Conservation (phyloP, 2,329 filamentous ascomycete species). For the Fusarium proliferatum region DNA sequence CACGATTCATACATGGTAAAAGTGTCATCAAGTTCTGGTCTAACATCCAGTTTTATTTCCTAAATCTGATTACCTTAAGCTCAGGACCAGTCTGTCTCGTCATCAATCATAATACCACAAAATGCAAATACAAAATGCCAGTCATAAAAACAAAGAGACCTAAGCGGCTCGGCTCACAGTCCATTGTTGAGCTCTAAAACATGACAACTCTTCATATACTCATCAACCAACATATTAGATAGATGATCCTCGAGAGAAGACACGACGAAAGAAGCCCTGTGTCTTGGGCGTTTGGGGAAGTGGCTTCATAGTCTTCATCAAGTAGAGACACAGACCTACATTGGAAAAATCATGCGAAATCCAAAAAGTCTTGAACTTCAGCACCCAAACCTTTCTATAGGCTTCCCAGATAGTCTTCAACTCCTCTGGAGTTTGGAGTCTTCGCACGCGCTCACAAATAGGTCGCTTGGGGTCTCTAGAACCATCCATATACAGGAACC, state of each 20-base stretch:
- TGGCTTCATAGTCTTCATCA: neutral
- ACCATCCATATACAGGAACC: neutral
- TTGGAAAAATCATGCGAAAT: neutral
- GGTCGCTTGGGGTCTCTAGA: neutral
- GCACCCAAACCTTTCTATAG: neutral
- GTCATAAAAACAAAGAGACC: neutral
- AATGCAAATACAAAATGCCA: neutral
- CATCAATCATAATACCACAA: neutral
- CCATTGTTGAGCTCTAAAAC: too few species aligned
- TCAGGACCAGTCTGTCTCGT: neutral
- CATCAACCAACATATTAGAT: neutral
- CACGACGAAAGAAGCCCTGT: neutral
- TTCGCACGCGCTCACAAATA: neutral
- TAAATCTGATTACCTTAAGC: too few species aligned
- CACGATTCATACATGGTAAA: neutral
- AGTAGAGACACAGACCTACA: neutral
- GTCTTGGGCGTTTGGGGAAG: neutral
- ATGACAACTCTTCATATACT: neutral
- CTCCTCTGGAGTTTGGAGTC: neutral
- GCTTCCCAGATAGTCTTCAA: neutral
- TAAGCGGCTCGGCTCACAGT: accelerated
- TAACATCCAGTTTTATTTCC: neutral
- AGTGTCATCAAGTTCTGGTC: neutral
- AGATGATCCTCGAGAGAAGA: neutral
- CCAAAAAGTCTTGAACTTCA: neutral